phyloP scores from a whole-genome alignment of 768 basidiomycete species.

The Butyriboletus loyo region DNA sequence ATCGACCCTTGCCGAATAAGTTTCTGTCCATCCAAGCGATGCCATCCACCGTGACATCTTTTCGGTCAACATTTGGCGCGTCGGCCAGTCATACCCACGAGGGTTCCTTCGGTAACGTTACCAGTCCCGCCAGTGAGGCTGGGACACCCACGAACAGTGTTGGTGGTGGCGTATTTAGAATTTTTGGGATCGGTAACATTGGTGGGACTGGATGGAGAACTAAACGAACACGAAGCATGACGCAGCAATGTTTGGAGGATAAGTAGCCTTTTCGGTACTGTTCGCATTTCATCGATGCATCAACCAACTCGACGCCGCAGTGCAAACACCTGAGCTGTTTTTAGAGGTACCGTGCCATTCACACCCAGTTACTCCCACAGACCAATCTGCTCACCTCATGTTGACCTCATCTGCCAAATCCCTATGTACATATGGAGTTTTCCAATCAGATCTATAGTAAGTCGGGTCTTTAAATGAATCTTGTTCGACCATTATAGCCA shows the following conservation, averaged over 20 bases:
- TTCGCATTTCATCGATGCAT: slow-evolving; percentile 10
- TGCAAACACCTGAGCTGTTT: no score
- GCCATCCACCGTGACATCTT: slow-evolving; percentile 62
- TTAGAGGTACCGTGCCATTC: no score
- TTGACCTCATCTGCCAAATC: no score
- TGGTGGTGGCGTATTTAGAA: slow-evolving; percentile 45
- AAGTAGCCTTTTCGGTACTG: slow-evolving; percentile 4
- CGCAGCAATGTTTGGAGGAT: not conserved
- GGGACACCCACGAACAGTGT: slow-evolving; percentile 23
- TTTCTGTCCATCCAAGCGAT: slow-evolving; percentile 77
- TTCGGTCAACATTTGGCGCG: slow-evolving; percentile 61
- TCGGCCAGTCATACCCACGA: slow-evolving; percentile 22
- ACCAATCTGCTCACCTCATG: not conserved
- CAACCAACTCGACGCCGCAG: not conserved
- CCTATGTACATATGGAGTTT: not conserved
- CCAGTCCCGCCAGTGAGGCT: slow-evolving; percentile 23
- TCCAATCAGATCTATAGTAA: not conserved
- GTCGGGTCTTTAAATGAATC: not conserved
- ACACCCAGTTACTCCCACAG: not conserved
- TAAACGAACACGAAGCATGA: not conserved
- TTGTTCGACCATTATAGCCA: not conserved
- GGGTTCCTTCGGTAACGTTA: slow-evolving; percentile 15
- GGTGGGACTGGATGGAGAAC: not conserved
- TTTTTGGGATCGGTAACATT: slow-evolving; percentile 45
- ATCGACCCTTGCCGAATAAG: slow-evolving; percentile 75